phyloP scores from a whole-genome alignment of 2,329 filamentous ascomycete genomes.

The Penicillium freii region DNA sequence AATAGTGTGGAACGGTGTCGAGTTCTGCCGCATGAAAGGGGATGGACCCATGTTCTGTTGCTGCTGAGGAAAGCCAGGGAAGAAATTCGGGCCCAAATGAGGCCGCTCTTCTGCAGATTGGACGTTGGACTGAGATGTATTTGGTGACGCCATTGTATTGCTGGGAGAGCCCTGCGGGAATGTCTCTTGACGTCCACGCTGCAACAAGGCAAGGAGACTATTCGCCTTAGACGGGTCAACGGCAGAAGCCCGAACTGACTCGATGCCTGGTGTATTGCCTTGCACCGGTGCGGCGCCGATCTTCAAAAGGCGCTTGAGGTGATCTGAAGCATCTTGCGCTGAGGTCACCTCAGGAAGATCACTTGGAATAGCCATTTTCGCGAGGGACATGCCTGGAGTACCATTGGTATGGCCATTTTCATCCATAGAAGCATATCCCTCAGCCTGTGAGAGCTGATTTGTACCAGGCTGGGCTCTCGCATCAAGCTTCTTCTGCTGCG shows the following conservation, averaged over 20 bases:
- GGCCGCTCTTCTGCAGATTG: constrained; percentile 56
- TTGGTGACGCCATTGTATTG: constrained; percentile 57
- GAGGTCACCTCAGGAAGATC: constrained; percentile 43
- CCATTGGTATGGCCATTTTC: constrained; percentile 41
- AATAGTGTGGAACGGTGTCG: constrained; percentile 17
- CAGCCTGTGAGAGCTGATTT: constrained; percentile 45
- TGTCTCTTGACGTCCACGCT: constrained; percentile 38
- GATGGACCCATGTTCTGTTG: constrained; percentile 29
- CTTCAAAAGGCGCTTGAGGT: constrained; percentile 52
- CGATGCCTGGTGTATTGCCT: constrained; percentile 9
- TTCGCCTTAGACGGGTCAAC: constrained; percentile 47
- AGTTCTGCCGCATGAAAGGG: constrained; percentile 28
- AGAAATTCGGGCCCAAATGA: constrained; percentile 50
- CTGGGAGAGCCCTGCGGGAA: constrained; percentile 26
- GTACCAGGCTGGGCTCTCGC: constrained; percentile 47
- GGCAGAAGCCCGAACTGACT: constrained; percentile 20
- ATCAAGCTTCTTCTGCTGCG: constrained; percentile 76
- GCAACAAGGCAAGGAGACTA: constrained; percentile 57
- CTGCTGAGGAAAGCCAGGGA: constrained; percentile 38
- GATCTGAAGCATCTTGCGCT: constrained; percentile 47
- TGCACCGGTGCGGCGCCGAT: constrained; percentile 29
- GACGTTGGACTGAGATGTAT: constrained; percentile 49
- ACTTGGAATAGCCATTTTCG: constrained; percentile 32
- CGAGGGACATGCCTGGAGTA: constrained; percentile 18
- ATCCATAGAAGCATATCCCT: constrained; percentile 59